Conservation (phyloP, 441 rosid genomes). For the Viola pubescens region DNA sequence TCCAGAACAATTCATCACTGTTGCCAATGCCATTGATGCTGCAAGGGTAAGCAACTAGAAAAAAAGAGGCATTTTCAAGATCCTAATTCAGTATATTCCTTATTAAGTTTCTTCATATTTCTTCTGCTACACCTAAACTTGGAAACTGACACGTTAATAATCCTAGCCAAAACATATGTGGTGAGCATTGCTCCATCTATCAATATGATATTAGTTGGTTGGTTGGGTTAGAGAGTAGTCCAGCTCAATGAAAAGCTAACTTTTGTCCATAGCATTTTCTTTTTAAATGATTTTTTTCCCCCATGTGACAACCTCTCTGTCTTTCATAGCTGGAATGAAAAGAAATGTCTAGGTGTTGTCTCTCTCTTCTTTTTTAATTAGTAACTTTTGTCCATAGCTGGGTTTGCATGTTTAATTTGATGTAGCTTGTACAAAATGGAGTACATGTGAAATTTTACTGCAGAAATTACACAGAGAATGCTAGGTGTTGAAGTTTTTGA, state of each 20-base stretch:
- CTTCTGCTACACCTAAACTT: too few species aligned
- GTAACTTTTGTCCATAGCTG: neutral
- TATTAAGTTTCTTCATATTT: too few species aligned
- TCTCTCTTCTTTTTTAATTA: neutral
- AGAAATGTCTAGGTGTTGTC: too few species aligned
- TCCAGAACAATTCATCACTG: slow-evolving; percentile 53
- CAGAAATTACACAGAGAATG: too few species aligned
- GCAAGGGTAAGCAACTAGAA: slow-evolving; percentile 42
- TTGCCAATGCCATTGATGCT: slow-evolving; percentile 69
- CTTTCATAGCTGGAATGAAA: neutral
- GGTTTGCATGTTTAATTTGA: neutral
- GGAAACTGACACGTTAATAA: too few species aligned
- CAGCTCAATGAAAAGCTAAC: slow-evolving; percentile 14
- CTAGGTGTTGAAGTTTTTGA: neutral
- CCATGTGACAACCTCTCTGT: neutral
- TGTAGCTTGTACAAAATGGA: too few species aligned
- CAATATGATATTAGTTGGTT: neutral
- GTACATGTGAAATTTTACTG: too few species aligned
- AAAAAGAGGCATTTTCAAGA: neutral
- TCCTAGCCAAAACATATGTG: neutral
- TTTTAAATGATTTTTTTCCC: neutral
- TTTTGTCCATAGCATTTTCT: slow-evolving; percentile 8
- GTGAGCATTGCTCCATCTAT: neutral
- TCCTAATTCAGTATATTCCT: too few species aligned
- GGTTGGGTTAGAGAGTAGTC: slow-evolving; percentile 7